Conservation (phyloP, 148 eudicot species). For the Polygonum maritimum region DNA sequence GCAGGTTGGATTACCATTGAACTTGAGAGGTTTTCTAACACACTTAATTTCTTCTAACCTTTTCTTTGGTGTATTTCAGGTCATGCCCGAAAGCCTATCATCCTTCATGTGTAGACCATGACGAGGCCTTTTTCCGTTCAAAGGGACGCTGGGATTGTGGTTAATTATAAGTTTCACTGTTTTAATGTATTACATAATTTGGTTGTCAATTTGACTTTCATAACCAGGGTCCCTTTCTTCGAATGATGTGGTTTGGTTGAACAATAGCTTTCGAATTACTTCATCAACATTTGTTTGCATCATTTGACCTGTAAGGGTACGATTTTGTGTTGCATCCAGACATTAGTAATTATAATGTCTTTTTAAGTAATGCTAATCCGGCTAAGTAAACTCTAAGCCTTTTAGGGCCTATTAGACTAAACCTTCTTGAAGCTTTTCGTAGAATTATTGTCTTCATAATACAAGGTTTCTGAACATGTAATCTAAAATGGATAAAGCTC, state of each 20-base stretch:
- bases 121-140: constrained; percentile 70
- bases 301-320: background rate
- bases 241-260: background rate
- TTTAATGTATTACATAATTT: background rate
- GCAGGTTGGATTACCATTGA: constrained; percentile 38
- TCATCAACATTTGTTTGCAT: background rate
- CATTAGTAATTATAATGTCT: too few relatives aligned
- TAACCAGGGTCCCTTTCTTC: background rate
- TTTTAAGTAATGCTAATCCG: too few relatives aligned
- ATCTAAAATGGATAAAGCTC: background rate
- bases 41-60: background rate
- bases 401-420: background rate
- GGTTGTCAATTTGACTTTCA: background rate
- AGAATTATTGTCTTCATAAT: background rate
- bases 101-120: constrained; percentile 86
- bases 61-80: constrained; percentile 32
- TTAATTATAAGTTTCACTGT: constrained; percentile 19
- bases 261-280: background rate
- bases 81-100: constrained; percentile 94
- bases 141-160: constrained; percentile 97
- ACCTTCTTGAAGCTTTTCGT: background rate
- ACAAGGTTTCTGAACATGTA: background rate
- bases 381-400: background rate
- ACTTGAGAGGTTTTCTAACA: background rate
- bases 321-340: constrained; percentile 16